A percentile compares a stretch with the other conserved stretches of the same genome.
These are phyloP conservation scores for Prunus padus DNA, from an alignment of 306 rosid genomes.

Conservation along the genomic window DNA sequence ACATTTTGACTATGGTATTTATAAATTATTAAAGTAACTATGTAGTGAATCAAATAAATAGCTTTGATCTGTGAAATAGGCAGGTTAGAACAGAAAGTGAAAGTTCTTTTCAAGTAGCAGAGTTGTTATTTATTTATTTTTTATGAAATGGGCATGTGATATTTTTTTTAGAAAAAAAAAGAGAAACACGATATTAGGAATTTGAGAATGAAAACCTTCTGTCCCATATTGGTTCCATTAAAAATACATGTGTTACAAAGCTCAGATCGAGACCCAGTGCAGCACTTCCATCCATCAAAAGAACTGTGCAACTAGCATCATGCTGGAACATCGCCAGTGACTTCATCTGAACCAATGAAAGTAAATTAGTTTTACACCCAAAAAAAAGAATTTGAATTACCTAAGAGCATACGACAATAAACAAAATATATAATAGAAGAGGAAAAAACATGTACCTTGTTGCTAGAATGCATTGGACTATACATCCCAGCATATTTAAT, in stretches of 20 bases:
- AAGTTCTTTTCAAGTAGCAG: not conserved
- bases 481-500: slow-evolving; percentile 89
- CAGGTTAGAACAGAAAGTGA: not conserved
- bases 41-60: not conserved
- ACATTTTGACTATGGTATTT: not conserved
- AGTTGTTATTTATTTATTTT: not conserved
- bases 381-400: slow-evolving; percentile 15
- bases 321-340: slow-evolving; percentile 76
- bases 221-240: slow-evolving; percentile 99
- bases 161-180: not conserved
- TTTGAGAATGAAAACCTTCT: slow-evolving; percentile 51
- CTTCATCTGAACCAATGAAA: slow-evolving; percentile 68
- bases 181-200: not conserved
- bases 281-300: slow-evolving; percentile 99
- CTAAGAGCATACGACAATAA: not conserved
- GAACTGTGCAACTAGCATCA: slow-evolving; percentile 79
- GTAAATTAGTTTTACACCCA: slow-evolving; percentile 11
- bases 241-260: slow-evolving; percentile 80
- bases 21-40: not conserved
- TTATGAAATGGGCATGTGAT: not conserved
- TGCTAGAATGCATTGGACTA: slow-evolving; percentile 84
- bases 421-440: not conserved
- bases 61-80: not conserved
- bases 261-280: slow-evolving; percentile 98
- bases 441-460: slow-evolving; percentile 52